Evolutionary conservation across 805 yeast species (phyloP).

Genomic region (Kodamaea neixiangensis): DNA sequence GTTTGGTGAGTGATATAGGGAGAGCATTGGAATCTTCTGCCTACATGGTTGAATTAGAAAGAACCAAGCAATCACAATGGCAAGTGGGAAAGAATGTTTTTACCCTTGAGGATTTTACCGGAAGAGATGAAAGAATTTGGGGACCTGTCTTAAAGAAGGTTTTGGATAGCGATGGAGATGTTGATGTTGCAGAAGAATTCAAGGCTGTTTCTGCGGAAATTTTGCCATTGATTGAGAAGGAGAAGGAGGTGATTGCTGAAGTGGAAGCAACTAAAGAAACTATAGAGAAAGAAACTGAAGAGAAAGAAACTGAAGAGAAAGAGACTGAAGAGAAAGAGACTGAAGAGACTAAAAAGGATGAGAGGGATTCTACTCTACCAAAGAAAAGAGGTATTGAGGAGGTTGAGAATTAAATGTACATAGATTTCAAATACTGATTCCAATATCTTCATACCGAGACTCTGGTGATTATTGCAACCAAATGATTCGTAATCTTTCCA

Average conservation of each 20-base stretch:
- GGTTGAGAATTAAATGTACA: constrained; percentile 4
- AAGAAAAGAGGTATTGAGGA: constrained; percentile 10
- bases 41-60: constrained; percentile 80
- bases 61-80: constrained; percentile 85
- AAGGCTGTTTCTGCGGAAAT: constrained; percentile 5
- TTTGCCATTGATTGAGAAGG: constrained; percentile 10
- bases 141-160: constrained; percentile 59
- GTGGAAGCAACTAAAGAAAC: constrained; percentile 8
- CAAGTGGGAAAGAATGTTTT: constrained; percentile 69
- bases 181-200: constrained; percentile 29
- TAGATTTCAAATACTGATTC: background rate
- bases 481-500: no score
- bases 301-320: constrained; percentile 7
- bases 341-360: constrained; percentile 8
- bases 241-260: constrained; percentile 9
- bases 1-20: constrained; percentile 86
- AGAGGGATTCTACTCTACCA: constrained; percentile 1
- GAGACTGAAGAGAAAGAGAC: constrained; percentile 6
- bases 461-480: background rate
- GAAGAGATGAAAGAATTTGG: constrained; percentile 68
- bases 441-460: no score
- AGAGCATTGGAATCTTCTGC: constrained; percentile 77
- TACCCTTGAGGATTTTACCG: constrained; percentile 62
- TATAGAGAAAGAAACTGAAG: constrained; percentile 9
- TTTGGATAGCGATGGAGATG: constrained; percentile 37